Evolutionary conservation across 2,329 filamentous ascomycete genomes (phyloP).

Genomic region (Trichoderma asperellum): DNA sequence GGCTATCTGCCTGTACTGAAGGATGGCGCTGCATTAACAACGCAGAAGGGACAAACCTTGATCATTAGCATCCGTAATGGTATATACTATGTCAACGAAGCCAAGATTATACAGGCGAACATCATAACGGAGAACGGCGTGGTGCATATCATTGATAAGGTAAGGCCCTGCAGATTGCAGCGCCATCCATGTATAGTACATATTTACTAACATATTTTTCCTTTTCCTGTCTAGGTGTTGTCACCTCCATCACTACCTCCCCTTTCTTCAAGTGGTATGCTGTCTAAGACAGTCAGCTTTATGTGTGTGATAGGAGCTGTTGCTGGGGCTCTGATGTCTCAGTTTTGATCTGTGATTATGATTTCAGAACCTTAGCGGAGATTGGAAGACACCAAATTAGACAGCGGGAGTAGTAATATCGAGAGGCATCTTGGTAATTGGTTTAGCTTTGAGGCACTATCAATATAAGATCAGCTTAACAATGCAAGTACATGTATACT

Average conservation of each 20-base stretch:
- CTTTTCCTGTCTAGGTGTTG: background rate
- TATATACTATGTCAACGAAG: conserved; percentile 7
- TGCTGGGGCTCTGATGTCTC: background rate
- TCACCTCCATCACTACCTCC: background rate
- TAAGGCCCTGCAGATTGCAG: background rate
- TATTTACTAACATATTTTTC: background rate
- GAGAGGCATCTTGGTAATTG: background rate
- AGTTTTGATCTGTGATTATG: background rate
- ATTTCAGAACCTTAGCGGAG: background rate
- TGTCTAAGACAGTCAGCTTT: background rate
- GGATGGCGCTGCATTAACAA: background rate
- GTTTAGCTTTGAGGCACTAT: background rate
- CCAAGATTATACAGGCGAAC: conserved; percentile 11
- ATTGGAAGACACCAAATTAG: background rate
- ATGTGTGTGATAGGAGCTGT: background rate
- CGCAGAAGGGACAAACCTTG: background rate
- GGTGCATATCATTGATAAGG: conserved; percentile 7
- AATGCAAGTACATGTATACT: background rate
- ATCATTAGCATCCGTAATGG: background rate
- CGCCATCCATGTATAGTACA: background rate
- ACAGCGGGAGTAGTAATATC: background rate
- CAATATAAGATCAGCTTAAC: background rate
- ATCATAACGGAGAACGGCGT: conserved; percentile 4
- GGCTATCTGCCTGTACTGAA: conserved; percentile 4
- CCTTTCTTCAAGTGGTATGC: background rate